Base-by-base conservation (phyloP, 2,329 filamentous ascomycete species). In the Cephalotrichum gorgonifer region DNA sequence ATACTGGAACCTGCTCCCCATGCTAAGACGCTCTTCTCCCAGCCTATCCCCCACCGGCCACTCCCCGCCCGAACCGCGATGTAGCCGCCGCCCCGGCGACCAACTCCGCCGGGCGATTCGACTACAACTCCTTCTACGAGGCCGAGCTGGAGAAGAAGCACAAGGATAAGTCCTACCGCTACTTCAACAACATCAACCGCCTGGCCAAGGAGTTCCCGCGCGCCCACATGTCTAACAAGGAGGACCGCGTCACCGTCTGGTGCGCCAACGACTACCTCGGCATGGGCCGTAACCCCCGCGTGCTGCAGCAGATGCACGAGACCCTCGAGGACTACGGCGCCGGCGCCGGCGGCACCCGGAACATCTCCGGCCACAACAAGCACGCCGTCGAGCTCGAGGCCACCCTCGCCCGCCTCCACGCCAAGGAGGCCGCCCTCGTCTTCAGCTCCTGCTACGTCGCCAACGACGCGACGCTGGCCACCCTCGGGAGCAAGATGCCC, bases 131-230 rank as follows among this genome's bases (percentile, higher is more conserved):
- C 43, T 98, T 96, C 69, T 98, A 97, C 71, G 72, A 83, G 55
- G 73, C 73, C 53, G 91, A 98, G 67, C 71, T 98, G 57, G 88
- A 96, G 59, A 97, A 96, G 79, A 98, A 98, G 74, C 93, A 95
- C 78, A 90, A 95, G 76, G 93, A 98, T 77, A 97, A 96, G 74
- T 96, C 90, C 47, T 98, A 98, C 74, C 88, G 93, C 62, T 97
- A 97, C 74, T 98, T 98, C 76, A 98, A 98, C 78, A 98, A 98
- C 75, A 98, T 98, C 81, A 98, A 98, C 64, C 89, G 93, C 31
- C 77, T 98, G 53, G 93, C 93, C 56, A 88, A 93, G 71, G 88
- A 97, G 55, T 98, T 98, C 54, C 93, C 93, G 27, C 87, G 86
- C 55, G 93, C 93, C 43, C 93, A 98, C 67, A 95, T 94, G 76